Conservation (phyloP, 2,329 filamentous ascomycete species). For the Achaetomium macrosporum region DNA sequence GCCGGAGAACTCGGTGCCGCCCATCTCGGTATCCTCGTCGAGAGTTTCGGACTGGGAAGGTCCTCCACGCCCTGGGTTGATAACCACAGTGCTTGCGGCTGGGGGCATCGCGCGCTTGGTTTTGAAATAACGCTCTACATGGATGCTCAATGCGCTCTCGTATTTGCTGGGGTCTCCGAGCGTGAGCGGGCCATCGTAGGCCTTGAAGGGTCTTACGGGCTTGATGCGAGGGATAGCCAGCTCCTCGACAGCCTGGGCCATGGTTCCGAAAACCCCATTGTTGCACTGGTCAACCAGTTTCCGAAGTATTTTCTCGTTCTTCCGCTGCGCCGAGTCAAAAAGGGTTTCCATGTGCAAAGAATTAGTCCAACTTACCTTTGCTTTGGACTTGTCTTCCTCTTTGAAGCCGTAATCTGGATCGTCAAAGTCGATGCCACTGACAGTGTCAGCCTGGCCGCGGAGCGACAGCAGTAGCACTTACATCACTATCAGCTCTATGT, state of each 20-base stretch:
- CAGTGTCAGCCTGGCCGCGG: slow-evolving; percentile 1
- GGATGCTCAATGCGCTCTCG: slow-evolving; percentile 70
- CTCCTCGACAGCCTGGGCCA: slow-evolving; percentile 77
- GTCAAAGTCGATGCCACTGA: slow-evolving; percentile 86
- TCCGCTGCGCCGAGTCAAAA: slow-evolving; percentile 38
- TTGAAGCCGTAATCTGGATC: slow-evolving; percentile 85
- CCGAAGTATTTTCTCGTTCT: slow-evolving; percentile 66
- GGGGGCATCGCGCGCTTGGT: slow-evolving; percentile 71
- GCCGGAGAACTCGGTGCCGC: slow-evolving; percentile 49
- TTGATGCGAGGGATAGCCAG: slow-evolving; percentile 74
- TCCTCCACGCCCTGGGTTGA: slow-evolving; percentile 43
- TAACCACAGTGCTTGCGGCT: slow-evolving; percentile 70
- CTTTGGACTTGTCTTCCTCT: slow-evolving; percentile 72
- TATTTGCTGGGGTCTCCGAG: slow-evolving; percentile 73
- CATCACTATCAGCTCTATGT: slow-evolving; percentile 75
- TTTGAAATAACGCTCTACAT: slow-evolving; percentile 85
- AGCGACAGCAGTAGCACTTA: slow-evolving; percentile 38
- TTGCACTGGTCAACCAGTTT: slow-evolving; percentile 60
- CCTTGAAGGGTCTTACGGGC: slow-evolving; percentile 64
- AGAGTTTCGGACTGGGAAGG: slow-evolving; percentile 46
- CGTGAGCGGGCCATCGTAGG: slow-evolving; percentile 72
- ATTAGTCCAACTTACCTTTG: slow-evolving; percentile 50
- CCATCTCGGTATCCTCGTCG: slow-evolving; percentile 43
- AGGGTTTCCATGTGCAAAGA: background rate
- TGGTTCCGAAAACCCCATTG: slow-evolving; percentile 70